A percentile compares a stretch with the other conserved stretches of the same genome.
Conservation (phyloP, 2,329 filamentous ascomycete genomes). For the Blastomyces gilchristii region DNA sequence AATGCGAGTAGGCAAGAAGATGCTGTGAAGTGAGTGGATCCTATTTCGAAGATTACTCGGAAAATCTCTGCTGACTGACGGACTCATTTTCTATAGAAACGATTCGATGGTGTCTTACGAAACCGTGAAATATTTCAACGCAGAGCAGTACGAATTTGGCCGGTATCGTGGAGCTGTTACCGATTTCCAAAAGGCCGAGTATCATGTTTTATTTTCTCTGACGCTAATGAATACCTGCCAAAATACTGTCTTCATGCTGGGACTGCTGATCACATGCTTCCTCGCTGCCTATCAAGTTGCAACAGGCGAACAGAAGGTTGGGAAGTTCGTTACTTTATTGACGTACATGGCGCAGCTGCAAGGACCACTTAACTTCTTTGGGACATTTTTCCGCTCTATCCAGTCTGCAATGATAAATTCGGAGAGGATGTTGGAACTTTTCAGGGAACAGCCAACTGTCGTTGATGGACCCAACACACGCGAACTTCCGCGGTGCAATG, state of each 20-base stretch:
- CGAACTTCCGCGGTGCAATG: slow-evolving; percentile 57
- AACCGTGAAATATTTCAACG: slow-evolving; percentile 85
- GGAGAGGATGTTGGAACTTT: slow-evolving; percentile 86
- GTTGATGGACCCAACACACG: slow-evolving; percentile 60
- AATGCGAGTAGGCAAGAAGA: slow-evolving; percentile 92
- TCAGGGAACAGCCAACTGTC: slow-evolving; percentile 91
- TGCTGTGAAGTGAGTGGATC: slow-evolving; percentile 63
- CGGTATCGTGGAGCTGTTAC: slow-evolving; percentile 61
- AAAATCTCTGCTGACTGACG: slow-evolving; percentile 2
- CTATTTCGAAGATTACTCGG: not conserved
- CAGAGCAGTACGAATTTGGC: slow-evolving; percentile 66
- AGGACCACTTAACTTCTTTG: slow-evolving; percentile 75
- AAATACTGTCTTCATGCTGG: slow-evolving; percentile 68
- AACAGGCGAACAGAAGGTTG: slow-evolving; percentile 53
- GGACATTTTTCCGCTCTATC: slow-evolving; percentile 90
- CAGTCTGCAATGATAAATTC: slow-evolving; percentile 97
- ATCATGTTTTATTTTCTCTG: slow-evolving; percentile 64
- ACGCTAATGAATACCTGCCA: slow-evolving; percentile 74
- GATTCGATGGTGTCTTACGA: slow-evolving; percentile 99
- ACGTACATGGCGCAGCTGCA: slow-evolving; percentile 73
- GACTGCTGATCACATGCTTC: slow-evolving; percentile 60
- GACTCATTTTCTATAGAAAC: slow-evolving; percentile 44
- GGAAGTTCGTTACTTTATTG: slow-evolving; percentile 62
- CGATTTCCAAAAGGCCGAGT: slow-evolving; percentile 64
- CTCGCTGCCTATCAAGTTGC: slow-evolving; percentile 70